These are phyloP conservation scores for Euphrasia arctica DNA, from an alignment of 305 asterid genomes.

Conservation along the genomic window DNA sequence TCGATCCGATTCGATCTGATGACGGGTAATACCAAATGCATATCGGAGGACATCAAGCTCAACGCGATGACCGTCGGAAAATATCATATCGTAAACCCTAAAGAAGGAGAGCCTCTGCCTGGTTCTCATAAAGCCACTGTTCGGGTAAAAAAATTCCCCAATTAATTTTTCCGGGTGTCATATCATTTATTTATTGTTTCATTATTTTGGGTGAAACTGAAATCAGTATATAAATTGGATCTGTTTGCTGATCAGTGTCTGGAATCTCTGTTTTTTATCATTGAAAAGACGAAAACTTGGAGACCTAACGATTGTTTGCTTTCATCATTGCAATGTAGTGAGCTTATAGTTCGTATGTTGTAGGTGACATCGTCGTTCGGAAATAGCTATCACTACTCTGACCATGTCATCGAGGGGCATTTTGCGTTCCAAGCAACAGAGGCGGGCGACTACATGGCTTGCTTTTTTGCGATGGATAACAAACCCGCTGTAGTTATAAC, in stretches of 20 bases:
- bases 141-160: constrained; percentile 44
- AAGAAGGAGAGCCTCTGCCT: constrained; percentile 78
- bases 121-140: constrained; percentile 84
- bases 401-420: constrained; percentile 74
- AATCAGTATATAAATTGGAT: background rate
- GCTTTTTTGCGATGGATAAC: constrained; percentile 76
- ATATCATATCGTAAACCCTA: constrained; percentile 74
- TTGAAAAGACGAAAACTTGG: background rate
- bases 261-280: background rate
- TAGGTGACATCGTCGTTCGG: constrained; percentile 89
- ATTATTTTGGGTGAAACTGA: background rate
- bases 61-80: constrained; percentile 95
- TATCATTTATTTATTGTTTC: background rate
- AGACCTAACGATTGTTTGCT: background rate
- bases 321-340: too few relatives aligned
- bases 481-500: constrained; percentile 55
- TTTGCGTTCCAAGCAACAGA: constrained; percentile 84
- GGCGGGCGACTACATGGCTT: constrained; percentile 90
- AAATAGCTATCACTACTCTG: constrained; percentile 72
- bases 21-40: constrained; percentile 87
- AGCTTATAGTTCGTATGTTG: too few relatives aligned
- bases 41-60: constrained; percentile 85
- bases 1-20: constrained; percentile 81
- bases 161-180: background rate
- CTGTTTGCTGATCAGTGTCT: background rate